Evolutionary conservation across 192 early-diverging fungal genomes (phyloP), one percentile per base, ranked within the genome.

Genomic region (Coemansia javaensis): DNA sequence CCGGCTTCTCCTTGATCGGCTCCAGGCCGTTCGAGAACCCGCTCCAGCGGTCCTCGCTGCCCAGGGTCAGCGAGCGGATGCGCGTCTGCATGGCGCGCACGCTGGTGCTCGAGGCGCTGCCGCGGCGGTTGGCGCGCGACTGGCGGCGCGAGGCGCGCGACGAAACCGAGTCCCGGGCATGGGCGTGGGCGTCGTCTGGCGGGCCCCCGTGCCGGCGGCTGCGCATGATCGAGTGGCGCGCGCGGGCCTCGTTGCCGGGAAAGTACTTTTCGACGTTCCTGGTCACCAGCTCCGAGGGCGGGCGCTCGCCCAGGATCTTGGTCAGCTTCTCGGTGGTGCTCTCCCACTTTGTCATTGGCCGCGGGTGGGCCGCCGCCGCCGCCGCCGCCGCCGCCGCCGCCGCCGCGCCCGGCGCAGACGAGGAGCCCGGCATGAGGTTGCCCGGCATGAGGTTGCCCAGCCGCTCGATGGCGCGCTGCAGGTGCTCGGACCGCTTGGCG

Each of bases 241-340:
- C 76, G 7, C 70, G 56, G 1, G 65, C 76, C 47, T 78, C 76
- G 32, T 78, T 78, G 27, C 85, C 86, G 2, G 95, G 93, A 62
- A 98, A 98, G 64, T 89, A 98, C 50, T 90, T 85, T 40, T 85
- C 80, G 30, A 98, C 78, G 49, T 96, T 89, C 50, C 86, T 87
- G 20, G 87, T 89, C 60, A 98, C 95, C 32, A 90, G 75, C 65
- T 96, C 92, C 10, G 91, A 90, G 0, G 89, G 90, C 9, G 96
- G 96, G 9, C 96, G 85, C 61, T 97, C 93, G 25, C 91, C 94
- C 63, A 98, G 92, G 63, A 96, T 93, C 32, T 85, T 82, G 58
- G 53, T 77, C 40, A 79, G 79, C 46, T 86, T 79, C 12, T 81
- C 66, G 0, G 51, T 67, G 3, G 59, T 77, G 32, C 32, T 55